A percentile compares a stretch with the other conserved stretches of the same genome.
These are phyloP conservation scores for Kwoniella shandongensis DNA, from an alignment of 768 basidiomycete species.

Conservation along the genomic window DNA sequence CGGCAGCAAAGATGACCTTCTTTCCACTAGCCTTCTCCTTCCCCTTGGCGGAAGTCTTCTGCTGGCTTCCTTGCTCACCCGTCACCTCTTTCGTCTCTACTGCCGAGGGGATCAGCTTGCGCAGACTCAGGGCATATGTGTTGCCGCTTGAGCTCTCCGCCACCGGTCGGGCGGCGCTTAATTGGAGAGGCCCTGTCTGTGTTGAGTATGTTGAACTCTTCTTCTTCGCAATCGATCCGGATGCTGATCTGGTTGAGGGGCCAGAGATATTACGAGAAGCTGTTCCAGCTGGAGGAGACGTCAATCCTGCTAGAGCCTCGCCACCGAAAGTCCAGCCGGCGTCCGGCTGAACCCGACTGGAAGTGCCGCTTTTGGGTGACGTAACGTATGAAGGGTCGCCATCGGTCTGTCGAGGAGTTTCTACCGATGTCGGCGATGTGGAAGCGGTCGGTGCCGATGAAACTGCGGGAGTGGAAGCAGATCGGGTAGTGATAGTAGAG, in stretches of 20 bases:
- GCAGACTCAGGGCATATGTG: constrained; percentile 12
- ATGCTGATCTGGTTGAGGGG: background rate
- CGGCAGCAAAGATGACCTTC: constrained; percentile 16
- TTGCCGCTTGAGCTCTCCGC: constrained; percentile 4
- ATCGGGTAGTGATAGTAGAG: background rate
- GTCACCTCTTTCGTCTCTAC: constrained; percentile 9
- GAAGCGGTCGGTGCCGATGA: constrained; percentile 16
- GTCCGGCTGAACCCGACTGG: background rate
- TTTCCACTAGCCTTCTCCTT: constrained; percentile 17
- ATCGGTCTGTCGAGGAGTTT: constrained; percentile 14
- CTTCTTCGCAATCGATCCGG: constrained; percentile 4
- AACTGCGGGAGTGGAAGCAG: constrained; percentile 6
- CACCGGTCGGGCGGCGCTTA: constrained; percentile 10
- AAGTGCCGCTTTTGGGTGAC: background rate
- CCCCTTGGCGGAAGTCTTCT: constrained; percentile 19
- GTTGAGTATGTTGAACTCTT: background rate
- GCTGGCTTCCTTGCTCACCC: constrained; percentile 4
- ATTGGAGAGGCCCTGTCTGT: constrained; percentile 8
- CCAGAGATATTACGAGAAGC: constrained; percentile 10
- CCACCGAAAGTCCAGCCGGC: constrained; percentile 29
- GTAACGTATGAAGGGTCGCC: background rate
- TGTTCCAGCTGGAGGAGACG: constrained; percentile 17
- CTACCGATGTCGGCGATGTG: constrained; percentile 16
- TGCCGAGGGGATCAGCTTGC: background rate
- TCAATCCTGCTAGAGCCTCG: constrained; percentile 25